Evolutionary conservation across 208 protist species (phyloP).

Genomic region (Porcisia deanei): DNA sequence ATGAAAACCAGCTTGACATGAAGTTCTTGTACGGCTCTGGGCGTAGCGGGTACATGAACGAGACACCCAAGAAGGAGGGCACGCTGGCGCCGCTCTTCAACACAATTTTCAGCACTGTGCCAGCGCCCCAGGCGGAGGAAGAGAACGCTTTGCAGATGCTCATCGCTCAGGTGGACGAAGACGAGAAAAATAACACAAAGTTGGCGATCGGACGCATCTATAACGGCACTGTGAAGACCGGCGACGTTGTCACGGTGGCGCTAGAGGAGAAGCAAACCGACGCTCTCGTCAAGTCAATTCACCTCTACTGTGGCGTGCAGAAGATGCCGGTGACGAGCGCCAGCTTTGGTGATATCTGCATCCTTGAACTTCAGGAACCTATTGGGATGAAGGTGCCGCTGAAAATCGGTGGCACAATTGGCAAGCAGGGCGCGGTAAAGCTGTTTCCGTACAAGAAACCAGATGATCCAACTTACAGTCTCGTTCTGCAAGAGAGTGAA

Average conservation of each 20-base stretch:
- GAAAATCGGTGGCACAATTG: constrained; percentile 89
- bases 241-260: constrained; percentile 83
- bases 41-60: constrained; percentile 92
- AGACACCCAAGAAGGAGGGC: constrained; percentile 65
- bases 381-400: constrained; percentile 87
- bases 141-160: constrained; percentile 92
- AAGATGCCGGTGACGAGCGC: constrained; percentile 64
- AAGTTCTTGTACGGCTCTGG: constrained; percentile 95
- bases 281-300: constrained; percentile 84
- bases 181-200: constrained; percentile 78
- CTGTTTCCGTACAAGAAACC: constrained; percentile 89
- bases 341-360: constrained; percentile 86
- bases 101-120: constrained; percentile 91
- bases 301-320: constrained; percentile 86
- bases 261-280: constrained; percentile 86
- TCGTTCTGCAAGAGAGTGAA: constrained; percentile 91
- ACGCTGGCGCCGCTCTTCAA: constrained; percentile 94
- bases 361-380: constrained; percentile 82
- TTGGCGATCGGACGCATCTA: constrained; percentile 94
- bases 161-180: constrained; percentile 93
- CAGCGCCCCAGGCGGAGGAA: constrained; percentile 54
- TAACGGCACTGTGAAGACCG: constrained; percentile 86
- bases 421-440: constrained; percentile 60
- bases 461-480: constrained; percentile 95
- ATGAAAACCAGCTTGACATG: constrained; percentile 95